phyloP scores from a whole-genome alignment of 208 protist genomes.

The Acanthamoeba divionensis region DNA sequence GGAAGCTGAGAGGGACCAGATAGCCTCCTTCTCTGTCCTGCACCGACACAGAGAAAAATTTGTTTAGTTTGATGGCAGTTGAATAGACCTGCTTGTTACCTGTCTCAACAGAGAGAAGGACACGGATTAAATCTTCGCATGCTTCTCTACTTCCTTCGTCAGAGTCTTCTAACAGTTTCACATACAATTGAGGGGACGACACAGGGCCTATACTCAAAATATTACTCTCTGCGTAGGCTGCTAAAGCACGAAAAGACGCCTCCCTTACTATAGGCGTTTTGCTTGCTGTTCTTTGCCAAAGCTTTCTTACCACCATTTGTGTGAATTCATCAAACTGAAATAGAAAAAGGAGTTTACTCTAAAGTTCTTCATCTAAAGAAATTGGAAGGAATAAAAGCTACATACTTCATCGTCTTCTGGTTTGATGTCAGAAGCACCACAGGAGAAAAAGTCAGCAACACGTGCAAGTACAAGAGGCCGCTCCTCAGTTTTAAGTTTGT shows the following conservation, averaged over 20 bases:
- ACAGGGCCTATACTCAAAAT: background rate
- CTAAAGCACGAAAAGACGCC: slow-evolving; percentile 8
- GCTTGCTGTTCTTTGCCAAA: background rate
- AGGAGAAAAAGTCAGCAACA: slow-evolving; percentile 1
- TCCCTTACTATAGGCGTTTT: background rate
- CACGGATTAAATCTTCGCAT: slow-evolving; percentile 10
- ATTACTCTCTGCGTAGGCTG: background rate
- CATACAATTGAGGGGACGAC: background rate
- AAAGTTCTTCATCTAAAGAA: background rate
- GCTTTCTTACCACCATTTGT: background rate
- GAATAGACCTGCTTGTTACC: background rate
- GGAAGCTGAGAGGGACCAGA: slow-evolving; percentile 26
- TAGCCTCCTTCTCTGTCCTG: background rate
- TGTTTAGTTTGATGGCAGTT: no score
- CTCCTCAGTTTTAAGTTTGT: background rate
- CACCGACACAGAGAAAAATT: no score
- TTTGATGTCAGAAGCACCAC: background rate
- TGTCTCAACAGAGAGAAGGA: slow-evolving; percentile 6
- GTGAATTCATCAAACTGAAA: slow-evolving; percentile 43
- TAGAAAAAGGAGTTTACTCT: background rate
- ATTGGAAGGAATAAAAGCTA: background rate
- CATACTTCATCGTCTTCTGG: background rate
- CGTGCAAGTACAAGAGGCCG: background rate
- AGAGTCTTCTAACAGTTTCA: background rate
- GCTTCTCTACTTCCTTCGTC: background rate